Evolutionary conservation across 1,284 basidiomycete genomes (phyloP), one percentile per base, ranked within the genome.

Genomic region (Fomitopsis pinicola): DNA sequence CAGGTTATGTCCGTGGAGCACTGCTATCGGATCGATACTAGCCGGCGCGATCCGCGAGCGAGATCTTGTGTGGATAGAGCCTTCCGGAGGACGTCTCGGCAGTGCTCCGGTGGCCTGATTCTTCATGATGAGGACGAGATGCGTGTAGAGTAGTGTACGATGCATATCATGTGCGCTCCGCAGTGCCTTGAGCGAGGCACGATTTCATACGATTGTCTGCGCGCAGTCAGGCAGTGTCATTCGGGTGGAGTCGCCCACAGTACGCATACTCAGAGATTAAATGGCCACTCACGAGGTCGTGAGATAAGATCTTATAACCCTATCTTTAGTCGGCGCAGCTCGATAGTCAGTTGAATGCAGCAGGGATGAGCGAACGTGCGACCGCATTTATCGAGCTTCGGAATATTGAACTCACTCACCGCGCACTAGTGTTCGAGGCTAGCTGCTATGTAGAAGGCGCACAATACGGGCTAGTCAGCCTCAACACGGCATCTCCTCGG

Each of bases 401-500:
- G 22, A 22, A 22, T 1, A 22, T 30, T 50, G 9, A 22, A 22
- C 22, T 9, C 48, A 33, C 17, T 50, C 9, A 26, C 48, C 30
- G 14, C 26, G 6, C 45, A 22, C 26, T n/a, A 28, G 44, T 26
- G 19, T 30, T 12, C 14, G 5, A 17, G 48, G 5, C 14, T 17
- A 17, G 48, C 48, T 17, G 30, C 48, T 50, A 12, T 15, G 48
- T 30, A 50, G 19, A 30, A 33, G 14, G 15, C 48, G n/a, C 48
- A 50, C 28, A 50, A 30, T 50, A n/a, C 5, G 28, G 48, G 48
- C 28, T 33, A 33, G 12, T 50, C 9, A 30, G 12, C 26, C 48
- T 33, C 10, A 33, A 50, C 19, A 33, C 28, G 48, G 67, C 40
- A 67, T 68, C 63, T 61, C 63, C 53, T 62, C 63, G 33, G 67